Conservation (phyloP, 2,329 filamentous ascomycete species). For the Teratosphaeria nubilosa region DNA sequence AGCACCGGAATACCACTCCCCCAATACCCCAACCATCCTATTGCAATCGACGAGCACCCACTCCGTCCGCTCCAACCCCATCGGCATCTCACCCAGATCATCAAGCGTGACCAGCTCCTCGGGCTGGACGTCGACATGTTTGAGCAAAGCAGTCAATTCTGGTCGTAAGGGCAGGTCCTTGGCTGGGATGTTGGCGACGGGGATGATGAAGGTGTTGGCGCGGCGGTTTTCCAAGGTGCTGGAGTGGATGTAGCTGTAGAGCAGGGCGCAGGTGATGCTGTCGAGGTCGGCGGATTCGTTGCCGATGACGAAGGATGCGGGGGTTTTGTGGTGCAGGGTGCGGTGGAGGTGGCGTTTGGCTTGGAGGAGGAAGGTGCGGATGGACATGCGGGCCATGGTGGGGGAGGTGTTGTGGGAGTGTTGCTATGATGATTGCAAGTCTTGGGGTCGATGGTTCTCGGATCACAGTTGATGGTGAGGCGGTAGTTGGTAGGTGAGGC, state of each 20-base stretch:
- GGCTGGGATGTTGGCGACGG: conserved; percentile 60
- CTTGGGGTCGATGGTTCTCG: neutral
- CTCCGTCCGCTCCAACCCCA: conserved; percentile 47
- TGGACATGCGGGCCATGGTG: conserved; percentile 33
- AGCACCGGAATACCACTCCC: conserved; percentile 38
- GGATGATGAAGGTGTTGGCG: conserved; percentile 52
- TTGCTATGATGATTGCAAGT: neutral
- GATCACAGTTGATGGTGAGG: neutral
- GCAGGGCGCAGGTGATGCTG: conserved; percentile 63
- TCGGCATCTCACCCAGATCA: conserved; percentile 37
- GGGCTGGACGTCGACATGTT: conserved; percentile 47
- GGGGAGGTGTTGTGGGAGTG: neutral
- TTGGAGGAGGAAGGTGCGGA: conserved; percentile 36
- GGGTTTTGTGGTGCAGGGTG: conserved; percentile 29
- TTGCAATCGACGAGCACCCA: conserved; percentile 81
- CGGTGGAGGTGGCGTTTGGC: conserved; percentile 34
- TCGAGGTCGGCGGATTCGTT: conserved; percentile 63
- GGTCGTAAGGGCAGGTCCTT: conserved; percentile 61
- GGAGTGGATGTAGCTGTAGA: conserved; percentile 65
- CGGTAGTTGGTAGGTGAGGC: neutral
- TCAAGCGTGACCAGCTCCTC: conserved; percentile 57
- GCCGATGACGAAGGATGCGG: conserved; percentile 42
- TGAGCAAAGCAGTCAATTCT: conserved; percentile 59
- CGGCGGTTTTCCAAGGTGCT: conserved; percentile 39
- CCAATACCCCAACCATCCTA: conserved; percentile 53